These are phyloP conservation scores for Plantago ovata DNA, from an alignment of 257 asterid species.

Conservation along the genomic window DNA sequence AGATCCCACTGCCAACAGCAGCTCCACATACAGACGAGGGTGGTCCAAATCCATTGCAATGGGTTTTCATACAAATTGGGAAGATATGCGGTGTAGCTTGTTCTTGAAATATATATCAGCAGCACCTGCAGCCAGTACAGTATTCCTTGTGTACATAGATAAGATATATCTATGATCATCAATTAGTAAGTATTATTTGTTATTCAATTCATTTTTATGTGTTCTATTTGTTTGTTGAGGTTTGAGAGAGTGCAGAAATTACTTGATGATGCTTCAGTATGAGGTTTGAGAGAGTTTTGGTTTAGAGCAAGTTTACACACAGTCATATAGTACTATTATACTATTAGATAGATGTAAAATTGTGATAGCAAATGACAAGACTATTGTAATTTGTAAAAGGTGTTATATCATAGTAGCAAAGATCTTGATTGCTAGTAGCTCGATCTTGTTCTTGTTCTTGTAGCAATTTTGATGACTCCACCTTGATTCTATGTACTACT, in stretches of 20 bases:
- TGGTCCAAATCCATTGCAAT: conserved; percentile 59
- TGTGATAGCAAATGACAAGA: too few species aligned
- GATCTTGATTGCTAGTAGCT: too few species aligned
- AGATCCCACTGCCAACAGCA: conserved; percentile 51
- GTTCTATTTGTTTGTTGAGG: conserved; percentile 14
- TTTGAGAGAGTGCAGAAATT: conserved; percentile 4
- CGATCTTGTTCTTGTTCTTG: too few species aligned
- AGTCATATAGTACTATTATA: neutral
- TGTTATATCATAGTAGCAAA: too few species aligned
- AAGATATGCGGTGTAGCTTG: conserved; percentile 65
- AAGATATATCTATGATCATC: neutral
- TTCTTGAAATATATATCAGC: conserved; percentile 26
- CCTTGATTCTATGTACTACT: too few species aligned
- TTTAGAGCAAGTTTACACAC: conserved; percentile 1
- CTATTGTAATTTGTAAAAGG: too few species aligned
- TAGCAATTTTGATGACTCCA: too few species aligned
- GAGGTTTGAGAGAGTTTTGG: conserved; percentile 9
- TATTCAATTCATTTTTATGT: conserved; percentile 25
- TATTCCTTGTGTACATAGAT: conserved; percentile 23
- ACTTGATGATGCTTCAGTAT: conserved; percentile 3
- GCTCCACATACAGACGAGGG: conserved; percentile 35
- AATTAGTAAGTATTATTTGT: too few species aligned
- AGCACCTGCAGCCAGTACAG: neutral
- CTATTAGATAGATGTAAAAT: neutral
- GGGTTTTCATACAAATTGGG: conserved; percentile 80